These are phyloP conservation scores for Platanthera zijinensis DNA, from an alignment of 106 monocot species.

Conservation along the genomic window DNA sequence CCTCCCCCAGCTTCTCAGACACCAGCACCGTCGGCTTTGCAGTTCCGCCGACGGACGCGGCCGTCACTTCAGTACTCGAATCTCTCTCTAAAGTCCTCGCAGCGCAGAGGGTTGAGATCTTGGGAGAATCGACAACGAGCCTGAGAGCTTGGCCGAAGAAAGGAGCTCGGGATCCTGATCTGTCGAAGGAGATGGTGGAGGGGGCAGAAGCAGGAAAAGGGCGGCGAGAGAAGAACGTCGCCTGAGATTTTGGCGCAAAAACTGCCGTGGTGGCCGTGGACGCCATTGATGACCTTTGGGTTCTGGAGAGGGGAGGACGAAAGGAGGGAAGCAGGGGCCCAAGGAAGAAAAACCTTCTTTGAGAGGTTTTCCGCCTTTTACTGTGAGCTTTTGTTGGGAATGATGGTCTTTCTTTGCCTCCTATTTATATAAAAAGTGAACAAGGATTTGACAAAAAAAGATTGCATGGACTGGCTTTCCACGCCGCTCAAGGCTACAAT, in stretches of 20 bases:
- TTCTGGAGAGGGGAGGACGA: not conserved
- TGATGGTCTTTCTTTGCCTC: no score
- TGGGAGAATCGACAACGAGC: not conserved
- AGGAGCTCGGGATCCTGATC: not conserved
- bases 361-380: no score
- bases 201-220: not conserved
- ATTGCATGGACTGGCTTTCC: no score
- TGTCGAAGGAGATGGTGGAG: constrained; percentile 10
- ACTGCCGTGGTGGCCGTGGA: not conserved
- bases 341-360: not conserved
- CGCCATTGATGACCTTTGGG: not conserved
- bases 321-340: not conserved
- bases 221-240: constrained; percentile 16
- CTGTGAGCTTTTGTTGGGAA: no score
- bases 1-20: constrained; percentile 77
- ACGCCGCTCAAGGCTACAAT: no score
- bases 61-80: not conserved
- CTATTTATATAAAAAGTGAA: no score
- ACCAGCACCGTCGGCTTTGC: constrained; percentile 71
- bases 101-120: not conserved
- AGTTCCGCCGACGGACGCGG: constrained; percentile 3
- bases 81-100: not conserved
- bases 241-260: constrained; percentile 8
- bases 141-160: constrained; percentile 12
- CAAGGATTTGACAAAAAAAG: no score